Evolutionary conservation across 2,329 filamentous ascomycete species (phyloP), one percentile per base, ranked within the genome.

Genomic region (Cercospora sp.): DNA sequence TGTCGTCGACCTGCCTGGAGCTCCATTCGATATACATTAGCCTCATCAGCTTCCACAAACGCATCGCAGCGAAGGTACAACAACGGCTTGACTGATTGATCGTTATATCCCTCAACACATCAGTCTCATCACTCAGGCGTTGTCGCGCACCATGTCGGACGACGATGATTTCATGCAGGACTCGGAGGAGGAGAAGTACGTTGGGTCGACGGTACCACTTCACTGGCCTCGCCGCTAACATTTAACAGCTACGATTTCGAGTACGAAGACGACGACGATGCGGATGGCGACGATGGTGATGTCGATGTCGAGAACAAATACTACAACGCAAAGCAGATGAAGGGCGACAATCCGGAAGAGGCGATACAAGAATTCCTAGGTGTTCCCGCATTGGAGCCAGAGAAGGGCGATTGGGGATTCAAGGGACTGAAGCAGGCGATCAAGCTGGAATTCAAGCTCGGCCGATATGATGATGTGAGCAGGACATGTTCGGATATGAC

Each of bases 251-350:
- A 97, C 79, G 95, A 98, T 82, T 98, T 98, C 79, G 94, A 98
- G 78, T 98, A 97, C 81, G 94, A 97, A 79, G 95, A 93, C 75
- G 94, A 93, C 74, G 94, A 93, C 74, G 93, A 93, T 72, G 93
- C 97, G 66, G 93, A 95, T 60, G 92, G 96, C 53, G 90, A 97
- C 67, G 89, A 87, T 34, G 93, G 90, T 67, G 93, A 97, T 79
- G 91, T 97, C 75, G 93, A 94, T 74, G 96, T 98, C 79, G 95
- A 99, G 80, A 99, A 99, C 85, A 97, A 97, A 83, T 99, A 99
- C 85, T 99, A 98, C 86, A 98, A 97, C 81, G 95, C 95, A 53
- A 99, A 99, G 82, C 94, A 98, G 82, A 89, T 97, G 79, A 99
- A 98, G 84, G 85, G 85, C 53, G 90, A 90, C 70, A 93, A 94